Evolutionary conservation across 345 rosid species (phyloP), one percentile per base, ranked within the genome.

Genomic region (Crucihimalaya himalaica): DNA sequence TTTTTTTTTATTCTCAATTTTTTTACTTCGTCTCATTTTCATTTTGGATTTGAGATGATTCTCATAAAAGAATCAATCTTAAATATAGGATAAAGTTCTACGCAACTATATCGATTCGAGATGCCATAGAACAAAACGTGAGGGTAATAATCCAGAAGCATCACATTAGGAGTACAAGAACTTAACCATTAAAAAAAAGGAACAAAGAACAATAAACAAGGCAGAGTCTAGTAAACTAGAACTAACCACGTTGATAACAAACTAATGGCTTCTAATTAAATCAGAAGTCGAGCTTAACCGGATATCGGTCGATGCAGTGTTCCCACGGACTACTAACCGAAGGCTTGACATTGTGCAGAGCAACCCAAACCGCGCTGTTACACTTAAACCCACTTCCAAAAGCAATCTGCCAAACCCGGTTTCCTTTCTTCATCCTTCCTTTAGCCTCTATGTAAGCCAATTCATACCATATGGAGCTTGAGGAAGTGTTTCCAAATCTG

Each of bases 401-500:
- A 28, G 97, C 94, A 69, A 92, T 92, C 77, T 92, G 97, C 96
- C 97, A 92, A 71, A 92, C 86, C 0, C 96, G 75, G 72, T 89
- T 80, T n/a, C 96, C 92, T 84, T 79, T 89, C 48, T 80, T 79
- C 86, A 89, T 88, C 85, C 92, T 86, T 4, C 89, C 96, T 72
- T 89, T 86, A 14, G 93, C 93, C 60, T 91, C 97, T 0, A 70
- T 92, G 67, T 92, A 92, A 43, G 98, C 97, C 66, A 92, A 37
- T 65, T 90, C 98, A 29, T 92, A 92, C 98, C 98, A 92, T 7
- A 92, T 92, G 0, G 96, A 92, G 79, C 98, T 90, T 0, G 98
- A 93, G 0, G 97, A 88, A 8, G 96, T 91, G 86, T 91, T 91
- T 5, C 97, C 96, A 51, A 91, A 91, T 23, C 96, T 82, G 66